Evolutionary conservation across 2,329 filamentous ascomycete species (phyloP), one percentile per base, ranked within the genome.

Genomic region (Samsoniella hepiali): DNA sequence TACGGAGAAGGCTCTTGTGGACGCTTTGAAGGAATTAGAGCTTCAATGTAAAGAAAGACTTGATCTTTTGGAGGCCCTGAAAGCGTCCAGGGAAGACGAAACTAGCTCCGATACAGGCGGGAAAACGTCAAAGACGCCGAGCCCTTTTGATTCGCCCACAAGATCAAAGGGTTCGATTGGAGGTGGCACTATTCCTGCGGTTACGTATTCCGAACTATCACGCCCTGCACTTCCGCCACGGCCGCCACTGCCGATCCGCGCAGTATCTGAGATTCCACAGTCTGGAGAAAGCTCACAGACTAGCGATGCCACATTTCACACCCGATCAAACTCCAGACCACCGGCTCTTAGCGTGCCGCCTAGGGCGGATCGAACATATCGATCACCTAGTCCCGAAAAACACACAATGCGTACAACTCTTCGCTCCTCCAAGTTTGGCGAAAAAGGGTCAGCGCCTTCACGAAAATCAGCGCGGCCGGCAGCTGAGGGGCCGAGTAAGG

Each of bases 1-100:
- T 76, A 96, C 91, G 1, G 94, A 98, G 73, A 89, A 86, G 70
- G 88, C 91, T 3, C 78, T 98, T 63, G 84, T 91, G 62, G 90
- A 95, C 63, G 96, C 93, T 56, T 78, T 98, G 65, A 86, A 87
- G 64, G 84, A 93, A 70, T 84, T 98, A 72, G 93, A 98, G 73
- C 74, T 93, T 66, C 94, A 97, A 76, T 97, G 93, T 76, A 94
- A 95, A 75, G 94, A 98, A 76, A 86, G 93, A 56, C 91, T 97
- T 58, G 92, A 97, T 73, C 81, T 98, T 40, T 82, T 98, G 7
- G 90, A 95, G 72, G 90, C 93, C 7, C 79, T 98, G 63, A 86
- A 88, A 65, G 81, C 90, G 67, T 88, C 86, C n/a, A 79, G 85
- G 63, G 74, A 81, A 65, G 82, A 72, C 66, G 66, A 69, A 47